Evolutionary conservation across 2,329 filamentous ascomycete species (phyloP).

Genomic region (Aureobasidium zeae): DNA sequence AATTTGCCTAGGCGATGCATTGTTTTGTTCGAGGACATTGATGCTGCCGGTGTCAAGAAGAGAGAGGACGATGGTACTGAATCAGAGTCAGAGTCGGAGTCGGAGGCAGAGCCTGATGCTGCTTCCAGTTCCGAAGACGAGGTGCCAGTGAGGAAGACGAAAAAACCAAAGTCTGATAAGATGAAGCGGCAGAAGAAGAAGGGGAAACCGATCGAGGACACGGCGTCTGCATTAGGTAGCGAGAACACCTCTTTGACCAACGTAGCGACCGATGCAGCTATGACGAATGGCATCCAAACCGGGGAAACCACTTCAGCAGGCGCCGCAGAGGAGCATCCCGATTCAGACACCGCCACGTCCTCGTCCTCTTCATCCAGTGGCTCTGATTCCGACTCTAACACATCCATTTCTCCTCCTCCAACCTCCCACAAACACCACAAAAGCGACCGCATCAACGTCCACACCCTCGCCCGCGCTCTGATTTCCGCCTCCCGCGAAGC

Average conservation of each 20-base stretch:
- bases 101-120: neutral
- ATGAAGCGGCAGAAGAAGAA: neutral
- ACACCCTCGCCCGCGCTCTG: constrained; percentile 12
- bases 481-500: neutral
- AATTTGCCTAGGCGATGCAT: constrained; percentile 37
- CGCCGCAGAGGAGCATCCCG: no score
- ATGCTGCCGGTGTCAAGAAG: constrained; percentile 37
- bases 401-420: neutral
- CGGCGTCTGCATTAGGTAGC: no score
- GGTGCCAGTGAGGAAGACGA: neutral
- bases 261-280: no score
- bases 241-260: no score
- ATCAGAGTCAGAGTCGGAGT: neutral
- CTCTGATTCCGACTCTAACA: neutral
- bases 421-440: neutral
- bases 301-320: no score
- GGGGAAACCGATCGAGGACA: no score
- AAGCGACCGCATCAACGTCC: neutral
- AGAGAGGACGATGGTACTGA: constrained; percentile 21
- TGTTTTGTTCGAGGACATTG: constrained; percentile 40
- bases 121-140: neutral
- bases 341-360: neutral
- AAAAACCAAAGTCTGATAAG: neutral
- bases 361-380: neutral
- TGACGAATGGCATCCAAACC: neutral